Conservation (phyloP, 176 grass and related monocot species). For the Aegilops bicornis region DNA sequence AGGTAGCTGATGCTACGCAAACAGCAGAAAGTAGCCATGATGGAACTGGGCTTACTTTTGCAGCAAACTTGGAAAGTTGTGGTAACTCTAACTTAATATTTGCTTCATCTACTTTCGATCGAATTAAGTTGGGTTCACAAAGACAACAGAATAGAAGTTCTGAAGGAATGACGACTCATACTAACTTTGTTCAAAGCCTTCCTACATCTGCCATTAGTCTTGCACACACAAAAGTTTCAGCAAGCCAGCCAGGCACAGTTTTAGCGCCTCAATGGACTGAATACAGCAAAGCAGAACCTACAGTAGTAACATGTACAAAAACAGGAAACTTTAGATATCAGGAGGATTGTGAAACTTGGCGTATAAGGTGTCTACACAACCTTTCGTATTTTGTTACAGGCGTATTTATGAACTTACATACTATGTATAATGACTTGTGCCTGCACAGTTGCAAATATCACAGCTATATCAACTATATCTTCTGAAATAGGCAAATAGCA, state of each 20-base stretch:
- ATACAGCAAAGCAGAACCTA: slow-evolving; percentile 34
- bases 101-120: slow-evolving; percentile 39
- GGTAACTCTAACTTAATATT: slow-evolving; percentile 45
- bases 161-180: slow-evolving; percentile 41
- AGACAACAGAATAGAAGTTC: slow-evolving; percentile 48
- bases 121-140: slow-evolving; percentile 25
- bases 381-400: not conserved
- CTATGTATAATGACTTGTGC: not conserved
- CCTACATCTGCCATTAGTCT: slow-evolving; percentile 24
- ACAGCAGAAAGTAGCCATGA: slow-evolving; percentile 20
- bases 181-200: slow-evolving; percentile 27
- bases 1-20: slow-evolving; percentile 11
- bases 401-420: not conserved
- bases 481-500: not conserved
- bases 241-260: slow-evolving; percentile 16
- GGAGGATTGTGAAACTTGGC: slow-evolving; percentile 66
- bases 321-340: slow-evolving; percentile 29
- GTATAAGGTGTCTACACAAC: slow-evolving; percentile 47
- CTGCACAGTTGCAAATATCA: not conserved
- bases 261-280: slow-evolving; percentile 35
- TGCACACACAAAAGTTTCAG: slow-evolving; percentile 20
- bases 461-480: not conserved
- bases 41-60: slow-evolving; percentile 31
- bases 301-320: slow-evolving; percentile 12
- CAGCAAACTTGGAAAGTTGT: slow-evolving; percentile 22